Conservation (phyloP, 163 green algal species). For the Scenedesmus sp. region DNA sequence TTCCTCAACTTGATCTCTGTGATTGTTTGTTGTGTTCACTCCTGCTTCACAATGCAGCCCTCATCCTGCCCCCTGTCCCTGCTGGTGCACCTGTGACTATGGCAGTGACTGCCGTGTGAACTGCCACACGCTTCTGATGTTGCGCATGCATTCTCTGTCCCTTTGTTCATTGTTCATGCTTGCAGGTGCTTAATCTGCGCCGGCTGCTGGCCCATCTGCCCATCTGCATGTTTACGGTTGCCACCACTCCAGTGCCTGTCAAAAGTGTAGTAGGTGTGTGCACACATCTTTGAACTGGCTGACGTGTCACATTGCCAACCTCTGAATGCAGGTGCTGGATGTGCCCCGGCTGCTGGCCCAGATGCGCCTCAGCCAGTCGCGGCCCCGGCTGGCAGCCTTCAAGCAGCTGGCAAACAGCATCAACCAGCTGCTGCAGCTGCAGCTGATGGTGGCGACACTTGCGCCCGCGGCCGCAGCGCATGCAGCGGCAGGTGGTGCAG, state of each 20-base stretch:
- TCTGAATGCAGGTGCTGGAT: slow-evolving; percentile 71
- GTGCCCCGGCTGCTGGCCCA: slow-evolving; percentile 67
- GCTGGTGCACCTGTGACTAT: no score
- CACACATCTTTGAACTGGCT: no score
- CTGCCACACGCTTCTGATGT: no score
- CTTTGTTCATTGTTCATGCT: background rate
- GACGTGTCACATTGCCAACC: background rate
- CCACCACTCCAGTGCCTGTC: no score
- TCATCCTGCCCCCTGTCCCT: no score
- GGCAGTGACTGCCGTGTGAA: no score
- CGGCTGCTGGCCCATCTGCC: slow-evolving; percentile 69
- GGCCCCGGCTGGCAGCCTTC: slow-evolving; percentile 71
- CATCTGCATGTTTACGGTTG: no score
- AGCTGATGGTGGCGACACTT: background rate
- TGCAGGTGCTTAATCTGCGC: slow-evolving; percentile 72
- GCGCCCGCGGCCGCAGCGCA: slow-evolving; percentile 21
- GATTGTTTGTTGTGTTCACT: no score
- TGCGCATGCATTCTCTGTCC: no score
- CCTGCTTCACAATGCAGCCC: no score
- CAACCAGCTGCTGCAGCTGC: slow-evolving; percentile 51
- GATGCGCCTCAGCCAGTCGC: slow-evolving; percentile 64
- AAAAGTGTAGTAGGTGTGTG: no score
- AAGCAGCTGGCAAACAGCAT: slow-evolving; percentile 65
- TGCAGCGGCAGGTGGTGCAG: background rate
- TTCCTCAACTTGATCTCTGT: no score